phyloP scores from a whole-genome alignment of 306 rosid species.

The Geum urbanum region DNA sequence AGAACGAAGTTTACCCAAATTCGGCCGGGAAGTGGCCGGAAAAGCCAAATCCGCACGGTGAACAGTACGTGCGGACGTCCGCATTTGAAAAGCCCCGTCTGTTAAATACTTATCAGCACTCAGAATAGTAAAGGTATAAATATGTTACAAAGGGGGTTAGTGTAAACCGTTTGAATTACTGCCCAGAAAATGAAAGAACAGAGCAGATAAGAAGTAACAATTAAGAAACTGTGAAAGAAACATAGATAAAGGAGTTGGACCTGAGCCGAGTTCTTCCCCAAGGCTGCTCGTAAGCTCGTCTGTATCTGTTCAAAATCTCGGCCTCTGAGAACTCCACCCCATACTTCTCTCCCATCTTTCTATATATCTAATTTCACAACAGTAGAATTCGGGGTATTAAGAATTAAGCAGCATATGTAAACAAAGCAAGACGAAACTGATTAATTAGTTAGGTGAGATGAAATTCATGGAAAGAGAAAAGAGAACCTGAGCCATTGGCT shows the following conservation, averaged over 20 bases:
- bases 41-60: too few species aligned
- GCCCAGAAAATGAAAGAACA: background rate
- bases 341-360: slow-evolving; percentile 77
- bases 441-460: background rate
- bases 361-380: slow-evolving; percentile 56
- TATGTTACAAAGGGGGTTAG: too few species aligned
- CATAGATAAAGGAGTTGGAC: slow-evolving; percentile 21
- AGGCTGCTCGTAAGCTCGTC: slow-evolving; percentile 87
- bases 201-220: background rate
- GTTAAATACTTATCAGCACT: too few species aligned
- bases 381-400: background rate
- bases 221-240: background rate
- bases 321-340: slow-evolving; percentile 83
- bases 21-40: too few species aligned
- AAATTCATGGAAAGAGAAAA: background rate
- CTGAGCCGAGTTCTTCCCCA: slow-evolving; percentile 98
- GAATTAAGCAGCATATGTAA: background rate
- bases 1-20: too few species aligned
- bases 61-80: too few species aligned
- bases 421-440: background rate
- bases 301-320: slow-evolving; percentile 75
- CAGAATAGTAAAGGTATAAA: too few species aligned
- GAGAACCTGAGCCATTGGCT: slow-evolving; percentile 90
- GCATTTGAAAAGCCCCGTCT: too few species aligned
- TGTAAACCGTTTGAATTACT: background rate